Base-by-base conservation (phyloP, 2,329 filamentous ascomycete species). In the Sarocladium kiliense region DNA sequence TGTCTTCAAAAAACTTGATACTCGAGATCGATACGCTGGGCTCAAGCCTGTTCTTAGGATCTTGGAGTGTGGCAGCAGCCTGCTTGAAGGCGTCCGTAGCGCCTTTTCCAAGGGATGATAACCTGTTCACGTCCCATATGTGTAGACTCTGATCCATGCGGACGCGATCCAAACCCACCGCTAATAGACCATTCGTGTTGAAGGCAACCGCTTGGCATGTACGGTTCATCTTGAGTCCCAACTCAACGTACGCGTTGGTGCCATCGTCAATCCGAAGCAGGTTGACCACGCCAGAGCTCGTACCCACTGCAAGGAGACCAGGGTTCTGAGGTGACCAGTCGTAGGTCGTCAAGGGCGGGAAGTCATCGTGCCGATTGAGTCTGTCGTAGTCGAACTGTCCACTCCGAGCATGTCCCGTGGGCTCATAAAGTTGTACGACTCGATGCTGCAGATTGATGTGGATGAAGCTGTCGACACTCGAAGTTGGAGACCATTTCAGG, bases 121-220 rank as follows among this genome's bases (percentile, higher is more conserved):
- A 75, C 37, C 82, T 81, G 61, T 82, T 86, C 55, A 91, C 78
- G 67, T 95, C 89, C 81, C 89, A 94, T 27, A 94, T 86, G 63
- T 93, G 89, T 50, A 95, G 77, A 62, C 88, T 91, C 59, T 87
- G 83, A 65, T 94, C 90, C 69, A 89, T 91, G 30, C 90, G 82
- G 23, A 92, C 89, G 62, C 88, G 81, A 63, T 94, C 90, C 53
- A 94, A 75, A 1, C 88, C 90, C 26, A 91, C 88, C 10, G 89
- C 90, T 53, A 95, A 74, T 55, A 88, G 77, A 18, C 87, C 86
- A 4, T 77, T 78, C 3, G 82, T 84, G 64, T 85, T 93, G 71
- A 94, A 91, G 3, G 89, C 86, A 39, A 94, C 88, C 1, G 89
- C 88, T 63, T 93, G 90, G 63, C 88, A 93, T 42, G 87, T 87